These are phyloP conservation scores for Phytophthora boehmeriae DNA, from an alignment of 352 stramenopile species.

Conservation along the genomic window DNA sequence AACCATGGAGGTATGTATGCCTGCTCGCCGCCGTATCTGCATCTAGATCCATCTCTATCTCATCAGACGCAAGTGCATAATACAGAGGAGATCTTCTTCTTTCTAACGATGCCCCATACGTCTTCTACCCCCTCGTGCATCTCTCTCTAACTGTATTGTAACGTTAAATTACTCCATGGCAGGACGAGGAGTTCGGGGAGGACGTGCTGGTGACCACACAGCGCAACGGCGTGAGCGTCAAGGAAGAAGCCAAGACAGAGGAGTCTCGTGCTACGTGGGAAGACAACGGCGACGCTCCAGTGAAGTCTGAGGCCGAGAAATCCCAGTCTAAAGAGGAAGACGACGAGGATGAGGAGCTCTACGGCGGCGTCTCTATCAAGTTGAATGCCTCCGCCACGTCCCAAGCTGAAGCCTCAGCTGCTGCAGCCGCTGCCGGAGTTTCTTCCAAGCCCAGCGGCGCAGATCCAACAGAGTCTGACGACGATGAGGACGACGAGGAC, in stretches of 20 bases:
- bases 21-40: not conserved
- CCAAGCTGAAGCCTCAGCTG: slow-evolving; percentile 19
- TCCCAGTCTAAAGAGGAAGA: slow-evolving; percentile 41
- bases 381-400: slow-evolving; percentile 49
- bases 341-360: slow-evolving; percentile 81
- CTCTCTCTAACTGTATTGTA: not conserved
- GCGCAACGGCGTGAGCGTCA: slow-evolving; percentile 14
- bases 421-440: slow-evolving; percentile 9
- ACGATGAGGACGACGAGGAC: slow-evolving; percentile 87
- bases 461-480: slow-evolving; percentile 59
- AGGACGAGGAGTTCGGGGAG: slow-evolving; percentile 86
- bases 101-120: not conserved
- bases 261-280: slow-evolving; percentile 37
- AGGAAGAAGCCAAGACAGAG: slow-evolving; percentile 37
- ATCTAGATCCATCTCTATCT: not conserved
- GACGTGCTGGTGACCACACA: slow-evolving; percentile 68
- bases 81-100: not conserved
- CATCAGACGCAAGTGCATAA: not conserved
- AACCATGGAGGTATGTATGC: not conserved
- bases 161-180: slow-evolving; percentile 5
- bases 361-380: slow-evolving; percentile 79
- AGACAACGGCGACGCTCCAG: not conserved
- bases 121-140: not conserved
- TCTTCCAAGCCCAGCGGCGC: slow-evolving; percentile 8
- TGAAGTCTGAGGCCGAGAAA: slow-evolving; percentile 19